Percentiles rank a stretch among this genome's conserved stretches.
Evolutionary conservation across 1,139 yeast species (phyloP).

Genomic region (Yamadazyma friedrichii): DNA sequence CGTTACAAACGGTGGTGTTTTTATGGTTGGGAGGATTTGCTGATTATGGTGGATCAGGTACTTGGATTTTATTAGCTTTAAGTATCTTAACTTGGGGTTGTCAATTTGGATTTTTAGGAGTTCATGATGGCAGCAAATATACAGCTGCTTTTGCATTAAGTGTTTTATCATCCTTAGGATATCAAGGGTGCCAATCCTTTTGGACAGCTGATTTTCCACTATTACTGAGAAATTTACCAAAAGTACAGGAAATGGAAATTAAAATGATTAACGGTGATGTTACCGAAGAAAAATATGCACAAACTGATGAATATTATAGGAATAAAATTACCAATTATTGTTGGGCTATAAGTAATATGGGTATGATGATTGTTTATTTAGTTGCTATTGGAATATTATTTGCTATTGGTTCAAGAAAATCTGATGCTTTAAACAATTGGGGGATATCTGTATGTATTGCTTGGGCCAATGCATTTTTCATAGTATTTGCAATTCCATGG

Average conservation of each 20-base stretch:
- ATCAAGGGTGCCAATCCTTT: conserved; percentile 12
- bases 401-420: background rate
- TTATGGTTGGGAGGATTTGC: conserved; percentile 11
- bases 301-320: conserved; percentile 8
- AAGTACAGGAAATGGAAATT: background rate
- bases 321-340: conserved; percentile 10
- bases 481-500: conserved; percentile 11
- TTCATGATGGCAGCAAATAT: conserved; percentile 9
- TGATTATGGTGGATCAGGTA: conserved; percentile 9
- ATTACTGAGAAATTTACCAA: conserved; percentile 8
- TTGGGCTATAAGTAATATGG: conserved; percentile 8
- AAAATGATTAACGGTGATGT: conserved; percentile 7
- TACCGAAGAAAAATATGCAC: conserved; percentile 8
- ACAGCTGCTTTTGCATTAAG: conserved; percentile 8
- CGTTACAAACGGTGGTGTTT: conserved; percentile 9
- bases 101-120: conserved; percentile 10
- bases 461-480: conserved; percentile 9
- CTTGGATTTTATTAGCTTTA: conserved; percentile 6
- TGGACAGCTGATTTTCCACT: conserved; percentile 11
- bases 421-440: conserved; percentile 7
- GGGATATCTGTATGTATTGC: conserved; percentile 8
- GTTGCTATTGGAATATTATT: conserved; percentile 9
- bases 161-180: conserved; percentile 10
- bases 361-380: conserved; percentile 7
- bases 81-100: conserved; percentile 10